These are phyloP conservation scores for Eucalyptus polybractea DNA, from an alignment of 345 rosid species.

Conservation along the genomic window DNA sequence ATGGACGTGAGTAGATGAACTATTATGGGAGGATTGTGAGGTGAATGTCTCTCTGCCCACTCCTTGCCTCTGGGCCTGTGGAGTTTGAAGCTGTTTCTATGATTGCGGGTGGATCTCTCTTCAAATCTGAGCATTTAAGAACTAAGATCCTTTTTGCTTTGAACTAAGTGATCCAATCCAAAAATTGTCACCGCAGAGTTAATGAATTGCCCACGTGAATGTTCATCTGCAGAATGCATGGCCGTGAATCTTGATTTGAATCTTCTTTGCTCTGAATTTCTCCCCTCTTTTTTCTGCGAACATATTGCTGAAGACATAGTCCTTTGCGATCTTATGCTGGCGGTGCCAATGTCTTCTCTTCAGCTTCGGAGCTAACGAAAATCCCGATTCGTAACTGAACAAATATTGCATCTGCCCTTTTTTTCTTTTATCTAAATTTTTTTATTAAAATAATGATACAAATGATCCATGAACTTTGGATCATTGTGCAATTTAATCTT, in stretches of 20 bases:
- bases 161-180: background rate
- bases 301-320: background rate
- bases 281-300: background rate
- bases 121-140: background rate
- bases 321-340: too few species aligned
- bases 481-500: too few species aligned
- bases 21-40: too few species aligned
- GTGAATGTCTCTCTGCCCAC: too few species aligned
- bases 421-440: too few species aligned
- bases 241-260: background rate
- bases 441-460: too few species aligned
- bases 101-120: background rate
- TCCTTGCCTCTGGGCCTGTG: background rate
- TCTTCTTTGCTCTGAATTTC: background rate
- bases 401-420: too few species aligned
- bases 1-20: too few species aligned
- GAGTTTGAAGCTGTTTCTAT: background rate
- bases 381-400: too few species aligned
- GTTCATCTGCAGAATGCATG: background rate
- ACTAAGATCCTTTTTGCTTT: background rate
- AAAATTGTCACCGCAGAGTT: background rate
- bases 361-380: too few species aligned
- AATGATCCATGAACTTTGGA: too few species aligned
- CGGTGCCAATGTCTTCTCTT: too few species aligned
- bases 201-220: background rate